Evolutionary conservation across 2,329 filamentous ascomycete genomes (phyloP), one percentile per base, ranked within the genome.

Genomic region (Neofusicoccum cordaticola): DNA sequence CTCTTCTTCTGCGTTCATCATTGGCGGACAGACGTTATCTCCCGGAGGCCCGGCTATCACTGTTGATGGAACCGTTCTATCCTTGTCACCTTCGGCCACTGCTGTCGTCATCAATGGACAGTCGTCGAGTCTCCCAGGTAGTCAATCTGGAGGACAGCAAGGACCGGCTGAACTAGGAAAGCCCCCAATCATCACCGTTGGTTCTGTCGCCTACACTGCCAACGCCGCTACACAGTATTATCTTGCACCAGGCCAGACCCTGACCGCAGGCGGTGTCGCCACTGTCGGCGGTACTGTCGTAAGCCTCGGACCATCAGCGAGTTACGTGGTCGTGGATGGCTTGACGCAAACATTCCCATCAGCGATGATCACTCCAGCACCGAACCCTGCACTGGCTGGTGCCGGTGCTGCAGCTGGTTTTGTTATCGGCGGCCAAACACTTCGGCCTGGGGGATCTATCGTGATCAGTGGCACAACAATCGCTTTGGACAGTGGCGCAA

Each of bases 151-250:
- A 9, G 66, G 19, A 66, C 71, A n/a, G 70, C 74, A 22, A 48
- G 61, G 48, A 27, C 27, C 50, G 9, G 39, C 61, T 5, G 56
- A 60, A 31, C 31, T 47, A 11, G 56, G 56, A 27, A 58, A 42
- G 6, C 62, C 52, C 35, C 75, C 76, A 13, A 65, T 80, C 7
- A 65, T 82, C 41, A 81, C 77, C 1, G 68, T 83, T 19, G 79
- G 79, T 12, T 73, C 72, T 0, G 70, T 73, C 1, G 77, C 73
- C 1, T 73, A 79, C 35, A 80, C 79, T 1, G 77, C 77, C 1
- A 81, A 82, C 67, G 79, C 79, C 39, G 79, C 79, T 3, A 81
- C 79, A 0, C 79, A 82, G 45, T 82, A 79, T 71, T 76, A 76
- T 53, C 67, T 83, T 4, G 75, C 66, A 1, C 73, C 78, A 1